Evolutionary conservation across 1,284 basidiomycete species (phyloP), one percentile per base, ranked within the genome.

Genomic region (Veloboletus limbatus): DNA sequence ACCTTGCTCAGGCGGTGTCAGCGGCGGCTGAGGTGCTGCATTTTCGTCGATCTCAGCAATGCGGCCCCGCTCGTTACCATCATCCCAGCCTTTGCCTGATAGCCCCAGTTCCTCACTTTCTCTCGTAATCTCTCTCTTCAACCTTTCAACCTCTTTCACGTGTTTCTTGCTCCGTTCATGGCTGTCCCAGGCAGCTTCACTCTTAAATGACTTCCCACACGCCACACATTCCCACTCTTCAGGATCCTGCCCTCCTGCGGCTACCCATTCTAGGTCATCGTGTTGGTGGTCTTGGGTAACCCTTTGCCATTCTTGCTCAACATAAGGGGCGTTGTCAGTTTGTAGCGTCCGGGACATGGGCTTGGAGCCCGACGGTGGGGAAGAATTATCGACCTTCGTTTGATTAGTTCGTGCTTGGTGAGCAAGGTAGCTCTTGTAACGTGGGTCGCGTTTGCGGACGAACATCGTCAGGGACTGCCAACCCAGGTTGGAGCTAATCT

Each of bases 101-200:
- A 65, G 53, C 2, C 75, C 79, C 9, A 94, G 65, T 49, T 79
- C 80, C 55, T 84, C 80, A 49, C 92, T 78, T 57, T 97, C 92
- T 46, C 75, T 72, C 55, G 78, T 62, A 83, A 97, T 95, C 63
- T 90, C 77, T 47, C 71, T 70, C 63, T 79, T 80, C 45, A 96
- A 64, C 54, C 70, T 73, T 62, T 90, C 90, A 14, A 96, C 82
- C 50, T 92, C 89, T 67, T 89, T 92, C 65, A 92, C 69, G 66
- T 99, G 97, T 67, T 96, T 98, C 68, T 90, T 91, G 68, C 94
- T 97, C 55, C 93, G 76, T 67, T 99, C 97, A 56, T 99, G 97
- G 65, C 95, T 98, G 56, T 85, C 78, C 92, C 95, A 99, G 14
- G 93, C 90, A 0, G 92, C 91, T 62, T 97, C 93, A 55, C 88